phyloP scores from a whole-genome alignment of 2,329 filamentous ascomycete genomes.

The Gnomoniopsis sp. region DNA sequence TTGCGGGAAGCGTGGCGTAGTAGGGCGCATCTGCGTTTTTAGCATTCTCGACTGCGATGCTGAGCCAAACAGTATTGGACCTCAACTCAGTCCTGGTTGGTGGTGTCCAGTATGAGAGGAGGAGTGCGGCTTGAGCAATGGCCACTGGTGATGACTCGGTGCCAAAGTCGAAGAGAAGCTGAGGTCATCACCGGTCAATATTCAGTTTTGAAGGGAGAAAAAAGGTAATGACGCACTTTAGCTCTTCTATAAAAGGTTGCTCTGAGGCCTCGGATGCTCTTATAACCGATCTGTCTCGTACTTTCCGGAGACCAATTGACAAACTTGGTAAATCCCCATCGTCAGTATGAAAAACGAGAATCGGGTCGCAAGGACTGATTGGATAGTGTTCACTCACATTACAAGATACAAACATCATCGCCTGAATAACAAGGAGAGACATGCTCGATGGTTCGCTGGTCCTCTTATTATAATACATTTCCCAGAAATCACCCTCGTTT shows the following conservation, averaged over 20 bases:
- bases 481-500: constrained; percentile 43
- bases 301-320: constrained; percentile 4
- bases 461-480: constrained; percentile 31
- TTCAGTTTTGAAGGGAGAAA: background rate
- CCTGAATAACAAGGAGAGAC: constrained; percentile 43
- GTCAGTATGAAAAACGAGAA: background rate
- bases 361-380: background rate
- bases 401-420: constrained; percentile 42
- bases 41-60: constrained; percentile 45
- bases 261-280: constrained; percentile 39
- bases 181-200: background rate
- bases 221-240: constrained; percentile 28
- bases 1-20: constrained; percentile 26
- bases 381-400: constrained; percentile 28
- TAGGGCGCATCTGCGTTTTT: constrained; percentile 41
- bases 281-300: constrained; percentile 33
- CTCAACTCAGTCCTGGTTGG: constrained; percentile 35
- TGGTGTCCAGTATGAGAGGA: constrained; percentile 38
- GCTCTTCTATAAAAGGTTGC: constrained; percentile 40
- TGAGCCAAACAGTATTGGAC: constrained; percentile 34
- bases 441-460: constrained; percentile 19
- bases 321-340: background rate
- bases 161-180: constrained; percentile 39
- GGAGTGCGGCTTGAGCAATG: constrained; percentile 35
- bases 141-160: constrained; percentile 35